Evolutionary conservation across 2,329 filamentous ascomycete species (phyloP).

Genomic region (Trichoderma sp.): DNA sequence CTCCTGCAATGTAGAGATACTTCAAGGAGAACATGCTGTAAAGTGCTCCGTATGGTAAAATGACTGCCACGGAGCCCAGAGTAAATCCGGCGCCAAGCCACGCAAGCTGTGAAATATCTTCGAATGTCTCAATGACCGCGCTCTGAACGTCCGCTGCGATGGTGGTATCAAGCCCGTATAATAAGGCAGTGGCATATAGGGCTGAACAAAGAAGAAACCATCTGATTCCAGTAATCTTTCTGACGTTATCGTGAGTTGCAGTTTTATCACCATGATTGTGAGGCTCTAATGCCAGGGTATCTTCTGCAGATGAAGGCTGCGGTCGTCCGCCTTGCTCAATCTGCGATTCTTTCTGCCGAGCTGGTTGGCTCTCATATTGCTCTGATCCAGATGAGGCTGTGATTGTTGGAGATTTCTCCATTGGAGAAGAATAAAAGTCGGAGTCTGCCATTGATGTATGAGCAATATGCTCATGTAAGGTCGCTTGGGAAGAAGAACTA

Average conservation of each 20-base stretch:
- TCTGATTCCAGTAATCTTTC: background rate
- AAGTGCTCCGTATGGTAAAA: conserved; percentile 36
- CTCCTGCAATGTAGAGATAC: conserved; percentile 33
- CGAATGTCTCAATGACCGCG: background rate
- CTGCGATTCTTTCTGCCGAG: background rate
- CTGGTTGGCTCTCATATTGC: background rate
- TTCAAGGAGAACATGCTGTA: conserved; percentile 47
- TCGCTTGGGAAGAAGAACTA: background rate
- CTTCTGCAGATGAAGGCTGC: background rate
- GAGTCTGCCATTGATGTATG: background rate
- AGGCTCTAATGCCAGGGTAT: background rate
- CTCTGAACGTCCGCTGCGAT: background rate
- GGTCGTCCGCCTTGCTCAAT: background rate
- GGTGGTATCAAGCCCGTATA: background rate
- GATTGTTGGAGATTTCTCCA: background rate
- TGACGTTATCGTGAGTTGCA: background rate
- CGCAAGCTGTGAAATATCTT: conserved; percentile 32
- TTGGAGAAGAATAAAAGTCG: background rate
- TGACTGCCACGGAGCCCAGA: conserved; percentile 40
- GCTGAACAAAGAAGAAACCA: background rate
- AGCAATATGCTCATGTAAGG: background rate
- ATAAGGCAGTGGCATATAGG: background rate
- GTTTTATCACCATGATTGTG: background rate
- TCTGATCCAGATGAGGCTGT: background rate
- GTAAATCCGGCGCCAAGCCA: conserved; percentile 43